Percentiles rank a stretch among this genome's conserved stretches.
Conservation (phyloP, 495 filamentous ascomycete genomes). For the Penicillium cataractarum region DNA sequence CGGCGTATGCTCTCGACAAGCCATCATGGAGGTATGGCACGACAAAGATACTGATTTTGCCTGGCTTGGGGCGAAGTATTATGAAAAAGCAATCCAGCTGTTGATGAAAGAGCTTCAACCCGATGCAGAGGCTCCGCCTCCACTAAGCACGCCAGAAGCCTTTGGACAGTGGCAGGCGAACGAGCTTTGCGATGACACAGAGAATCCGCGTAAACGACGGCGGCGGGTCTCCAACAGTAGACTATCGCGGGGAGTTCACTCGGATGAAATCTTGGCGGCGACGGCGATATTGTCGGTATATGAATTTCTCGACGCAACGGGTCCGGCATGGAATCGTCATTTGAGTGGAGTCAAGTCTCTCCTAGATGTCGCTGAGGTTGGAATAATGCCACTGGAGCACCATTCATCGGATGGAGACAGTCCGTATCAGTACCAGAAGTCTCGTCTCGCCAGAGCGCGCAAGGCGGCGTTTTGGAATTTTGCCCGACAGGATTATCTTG, state of each 20-base stretch:
- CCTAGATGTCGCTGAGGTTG: conserved; percentile 64
- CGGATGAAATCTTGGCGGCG: conserved; percentile 64
- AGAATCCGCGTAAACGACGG: conserved; percentile 44
- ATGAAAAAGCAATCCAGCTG: conserved; percentile 65
- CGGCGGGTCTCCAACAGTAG: conserved; percentile 44
- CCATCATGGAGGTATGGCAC: conserved; percentile 56
- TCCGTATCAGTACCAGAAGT: conserved; percentile 35
- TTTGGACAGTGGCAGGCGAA: conserved; percentile 44
- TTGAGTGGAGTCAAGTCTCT: conserved; percentile 65
- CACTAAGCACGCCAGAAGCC: conserved; percentile 38
- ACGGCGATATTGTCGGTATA: conserved; percentile 67
- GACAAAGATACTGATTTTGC: conserved; percentile 55
- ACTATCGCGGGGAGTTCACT: conserved; percentile 48
- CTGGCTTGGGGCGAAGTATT: conserved; percentile 63
- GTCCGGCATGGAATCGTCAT: conserved; percentile 65
- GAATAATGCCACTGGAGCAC: conserved; percentile 62
- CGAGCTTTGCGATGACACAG: conserved; percentile 36
- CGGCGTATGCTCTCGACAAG: conserved; percentile 51
- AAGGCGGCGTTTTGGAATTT: conserved; percentile 69
- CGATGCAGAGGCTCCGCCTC: conserved; percentile 42
- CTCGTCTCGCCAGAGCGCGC: conserved; percentile 55
- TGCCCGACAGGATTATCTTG: conserved; percentile 65
- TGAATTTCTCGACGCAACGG: conserved; percentile 64
- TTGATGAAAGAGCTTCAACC: conserved; percentile 61
- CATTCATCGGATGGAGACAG: conserved; percentile 42